Percentiles rank a stretch among this genome's conserved stretches.
phyloP scores from a whole-genome alignment of 2,329 filamentous ascomycete species.

The Escovopsis weberi region DNA sequence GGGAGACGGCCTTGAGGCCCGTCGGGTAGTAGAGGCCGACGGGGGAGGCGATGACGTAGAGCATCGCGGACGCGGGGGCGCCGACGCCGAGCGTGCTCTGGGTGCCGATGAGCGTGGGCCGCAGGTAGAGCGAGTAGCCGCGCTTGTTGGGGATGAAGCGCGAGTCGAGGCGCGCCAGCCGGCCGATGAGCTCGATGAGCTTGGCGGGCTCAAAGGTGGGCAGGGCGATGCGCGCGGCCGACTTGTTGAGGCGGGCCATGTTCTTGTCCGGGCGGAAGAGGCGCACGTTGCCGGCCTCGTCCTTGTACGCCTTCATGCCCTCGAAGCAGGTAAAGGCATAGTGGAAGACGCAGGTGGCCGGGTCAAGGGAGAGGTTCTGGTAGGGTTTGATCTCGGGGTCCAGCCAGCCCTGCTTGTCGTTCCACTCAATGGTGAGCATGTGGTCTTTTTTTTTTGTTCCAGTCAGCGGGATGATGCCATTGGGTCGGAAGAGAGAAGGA shows the following conservation, averaged over 20 bases:
- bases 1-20: constrained; percentile 90
- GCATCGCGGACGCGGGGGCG: constrained; percentile 77
- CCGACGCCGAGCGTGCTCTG: constrained; percentile 88
- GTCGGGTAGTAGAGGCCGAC: constrained; percentile 97
- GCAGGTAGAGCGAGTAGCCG: constrained; percentile 90
- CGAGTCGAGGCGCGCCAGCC: constrained; percentile 67
- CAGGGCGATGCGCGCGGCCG: constrained; percentile 77
- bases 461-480: not conserved
- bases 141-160: constrained; percentile 77
- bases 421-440: constrained; percentile 95
- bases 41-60: constrained; percentile 91
- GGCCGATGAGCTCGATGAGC: constrained; percentile 67
- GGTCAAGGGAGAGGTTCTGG: constrained; percentile 93
- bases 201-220: constrained; percentile 66
- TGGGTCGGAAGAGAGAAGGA: not conserved
- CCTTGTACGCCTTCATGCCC: constrained; percentile 98
- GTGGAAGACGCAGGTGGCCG: constrained; percentile 93
- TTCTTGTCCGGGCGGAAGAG: constrained; percentile 93
- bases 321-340: constrained; percentile 98
- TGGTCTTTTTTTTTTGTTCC: constrained; percentile 49
- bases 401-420: constrained; percentile 68
- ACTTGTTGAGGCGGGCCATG: constrained; percentile 90
- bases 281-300: constrained; percentile 60
- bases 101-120: constrained; percentile 94
- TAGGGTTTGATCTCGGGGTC: constrained; percentile 77